Evolutionary conservation across 2,329 filamentous ascomycete genomes (phyloP).

Genomic region (Colletotrichum karsti): DNA sequence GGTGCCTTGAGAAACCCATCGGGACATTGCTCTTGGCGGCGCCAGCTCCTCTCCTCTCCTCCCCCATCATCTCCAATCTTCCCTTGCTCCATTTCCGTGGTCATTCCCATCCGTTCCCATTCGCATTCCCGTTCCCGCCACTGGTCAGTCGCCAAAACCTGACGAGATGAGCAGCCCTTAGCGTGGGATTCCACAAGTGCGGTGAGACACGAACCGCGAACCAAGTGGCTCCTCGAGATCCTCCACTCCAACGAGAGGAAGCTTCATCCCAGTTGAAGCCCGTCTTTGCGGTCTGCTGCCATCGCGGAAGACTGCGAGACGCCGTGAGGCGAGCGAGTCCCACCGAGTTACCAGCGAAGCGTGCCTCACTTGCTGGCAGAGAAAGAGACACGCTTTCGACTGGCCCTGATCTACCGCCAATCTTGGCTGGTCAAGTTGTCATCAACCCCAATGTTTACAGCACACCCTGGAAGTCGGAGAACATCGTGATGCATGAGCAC

Average conservation of each 20-base stretch:
- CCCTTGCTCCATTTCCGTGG: not conserved
- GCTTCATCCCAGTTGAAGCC: not conserved
- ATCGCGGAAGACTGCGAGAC: not conserved
- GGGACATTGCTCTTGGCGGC: not conserved
- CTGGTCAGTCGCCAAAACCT: not conserved
- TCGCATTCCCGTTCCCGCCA: not conserved
- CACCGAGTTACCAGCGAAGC: constrained; percentile 3
- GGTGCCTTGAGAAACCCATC: not conserved
- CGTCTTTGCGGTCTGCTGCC: not conserved
- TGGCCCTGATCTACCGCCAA: not conserved
- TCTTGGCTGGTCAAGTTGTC: no score
- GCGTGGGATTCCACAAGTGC: constrained; percentile 11
- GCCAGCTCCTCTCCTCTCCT: not conserved
- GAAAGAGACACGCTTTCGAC: not conserved
- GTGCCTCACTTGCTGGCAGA: not conserved
- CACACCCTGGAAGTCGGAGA: no score
- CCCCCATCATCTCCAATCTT: not conserved
- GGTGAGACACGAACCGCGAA: not conserved
- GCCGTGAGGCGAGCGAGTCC: constrained; percentile 1
- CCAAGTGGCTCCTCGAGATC: not conserved
- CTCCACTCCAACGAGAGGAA: not conserved
- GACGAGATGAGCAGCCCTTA: not conserved
- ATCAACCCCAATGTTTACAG: not conserved
- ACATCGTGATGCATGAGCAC: no score
- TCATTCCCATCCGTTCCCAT: not conserved